Conservation (phyloP, 306 rosid genomes). For the Potentilla sterilis region DNA sequence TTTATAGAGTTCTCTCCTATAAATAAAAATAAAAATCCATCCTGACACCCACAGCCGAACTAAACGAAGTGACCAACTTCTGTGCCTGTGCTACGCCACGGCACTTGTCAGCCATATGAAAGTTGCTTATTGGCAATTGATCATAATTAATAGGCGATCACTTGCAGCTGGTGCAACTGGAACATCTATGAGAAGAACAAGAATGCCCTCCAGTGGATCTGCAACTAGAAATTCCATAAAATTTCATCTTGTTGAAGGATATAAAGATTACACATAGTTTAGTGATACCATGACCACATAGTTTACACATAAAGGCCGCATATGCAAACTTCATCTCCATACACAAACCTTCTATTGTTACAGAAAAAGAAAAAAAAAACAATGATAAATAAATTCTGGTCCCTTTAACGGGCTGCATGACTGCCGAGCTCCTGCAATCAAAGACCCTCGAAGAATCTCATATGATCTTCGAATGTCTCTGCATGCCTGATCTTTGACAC, state of each 20-base stretch:
- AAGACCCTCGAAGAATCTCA: slow-evolving; percentile 72
- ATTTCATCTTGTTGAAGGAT: neutral
- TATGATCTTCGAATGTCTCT: slow-evolving; percentile 79
- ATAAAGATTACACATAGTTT: neutral
- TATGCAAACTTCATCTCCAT: neutral
- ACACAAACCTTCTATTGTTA: neutral
- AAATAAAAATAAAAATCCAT: neutral
- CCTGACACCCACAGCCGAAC: neutral
- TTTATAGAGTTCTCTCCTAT: no score
- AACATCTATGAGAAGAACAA: neutral
- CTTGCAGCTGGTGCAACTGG: neutral
- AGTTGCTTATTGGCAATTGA: neutral
- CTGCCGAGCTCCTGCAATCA: slow-evolving; percentile 30
- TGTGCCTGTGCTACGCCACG: neutral
- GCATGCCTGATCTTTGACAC: slow-evolving; percentile 88
- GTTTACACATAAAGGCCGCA: no score
- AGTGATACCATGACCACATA: no score
- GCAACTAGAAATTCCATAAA: neutral
- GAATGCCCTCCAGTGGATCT: neutral
- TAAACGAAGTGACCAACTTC: neutral
- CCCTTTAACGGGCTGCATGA: neutral
- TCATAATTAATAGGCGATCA: neutral
- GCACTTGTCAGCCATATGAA: neutral
- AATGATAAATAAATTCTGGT: no score
- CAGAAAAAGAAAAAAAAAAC: neutral